These are phyloP conservation scores for Aspergillus amoenus DNA, from an alignment of 2,329 filamentous ascomycete genomes.

Conservation along the genomic window DNA sequence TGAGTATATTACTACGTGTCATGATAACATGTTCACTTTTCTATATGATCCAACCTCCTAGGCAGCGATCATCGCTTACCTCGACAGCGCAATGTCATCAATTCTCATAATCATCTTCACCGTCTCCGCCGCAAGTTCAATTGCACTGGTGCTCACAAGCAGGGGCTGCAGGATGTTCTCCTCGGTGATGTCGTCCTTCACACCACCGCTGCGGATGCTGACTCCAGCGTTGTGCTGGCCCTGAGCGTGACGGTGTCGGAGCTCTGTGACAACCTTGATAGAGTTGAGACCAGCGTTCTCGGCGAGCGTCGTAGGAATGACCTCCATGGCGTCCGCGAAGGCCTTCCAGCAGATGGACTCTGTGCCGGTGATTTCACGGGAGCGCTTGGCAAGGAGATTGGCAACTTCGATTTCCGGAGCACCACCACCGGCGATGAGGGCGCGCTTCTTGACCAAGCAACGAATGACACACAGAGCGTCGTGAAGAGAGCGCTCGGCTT, in stretches of 20 bases:
- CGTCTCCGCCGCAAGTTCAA: slow-evolving; percentile 95
- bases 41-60: slow-evolving; percentile 15
- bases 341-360: slow-evolving; percentile 99
- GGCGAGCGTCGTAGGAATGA: slow-evolving; percentile 92
- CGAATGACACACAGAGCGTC: slow-evolving; percentile 97
- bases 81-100: slow-evolving; percentile 62
- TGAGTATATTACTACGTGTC: slow-evolving; percentile 23
- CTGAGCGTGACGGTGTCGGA: slow-evolving; percentile 90
- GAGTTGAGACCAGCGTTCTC: slow-evolving; percentile 97
- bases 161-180: slow-evolving; percentile 96
- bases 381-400: slow-evolving; percentile 76
- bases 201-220: slow-evolving; percentile 95
- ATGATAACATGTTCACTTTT: slow-evolving; percentile 20
- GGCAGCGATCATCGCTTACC: slow-evolving; percentile 26
- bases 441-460: slow-evolving; percentile 98
- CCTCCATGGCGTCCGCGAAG: slow-evolving; percentile 95
- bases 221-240: slow-evolving; percentile 96
- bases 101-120: slow-evolving; percentile 89
- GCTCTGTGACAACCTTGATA: slow-evolving; percentile 96
- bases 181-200: slow-evolving; percentile 94
- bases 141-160: slow-evolving; percentile 93
- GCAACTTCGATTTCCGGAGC: slow-evolving; percentile 97
- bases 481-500: slow-evolving; percentile 94
- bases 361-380: slow-evolving; percentile 81
- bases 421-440: slow-evolving; percentile 94